Evolutionary conservation across 352 stramenopile genomes (phyloP).

Genomic region (Phytophthora cactorum): DNA sequence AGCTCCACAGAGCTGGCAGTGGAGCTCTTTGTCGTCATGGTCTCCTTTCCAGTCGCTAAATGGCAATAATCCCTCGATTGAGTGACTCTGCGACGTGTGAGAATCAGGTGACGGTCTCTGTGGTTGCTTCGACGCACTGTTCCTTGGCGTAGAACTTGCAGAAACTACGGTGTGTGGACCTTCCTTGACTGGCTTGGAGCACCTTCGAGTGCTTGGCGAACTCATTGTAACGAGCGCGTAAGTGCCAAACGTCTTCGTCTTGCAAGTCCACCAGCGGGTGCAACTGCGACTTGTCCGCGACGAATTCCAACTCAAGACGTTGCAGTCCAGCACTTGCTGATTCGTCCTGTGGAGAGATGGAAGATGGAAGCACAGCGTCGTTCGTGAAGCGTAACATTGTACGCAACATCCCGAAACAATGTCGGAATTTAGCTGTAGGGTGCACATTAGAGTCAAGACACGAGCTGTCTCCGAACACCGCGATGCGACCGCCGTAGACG

Average conservation of each 20-base stretch:
- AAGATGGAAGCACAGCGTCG: conserved; percentile 37
- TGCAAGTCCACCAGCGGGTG: conserved; percentile 17
- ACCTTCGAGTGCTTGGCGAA: conserved; percentile 72
- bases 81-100: conserved; percentile 40
- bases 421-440: conserved; percentile 39
- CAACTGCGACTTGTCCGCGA: conserved; percentile 21
- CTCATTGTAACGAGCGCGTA: conserved; percentile 19
- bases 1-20: conserved; percentile 39
- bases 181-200: conserved; percentile 45
- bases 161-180: conserved; percentile 55
- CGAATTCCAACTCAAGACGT: conserved; percentile 47
- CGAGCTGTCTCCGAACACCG: conserved; percentile 77
- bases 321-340: conserved; percentile 28
- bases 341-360: conserved; percentile 14
- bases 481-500: conserved; percentile 66
- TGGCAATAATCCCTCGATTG: conserved; percentile 11
- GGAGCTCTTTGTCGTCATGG: conserved; percentile 16
- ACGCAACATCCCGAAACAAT: conserved; percentile 74
- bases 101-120: conserved; percentile 35
- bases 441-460: conserved; percentile 76
- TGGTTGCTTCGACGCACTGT: conserved; percentile 55
- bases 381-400: conserved; percentile 67
- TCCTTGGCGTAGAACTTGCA: conserved; percentile 71
- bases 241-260: conserved; percentile 30
- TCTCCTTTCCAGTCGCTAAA: conserved; percentile 28